A percentile compares a stretch with the other conserved stretches of the same genome.
phyloP scores from a whole-genome alignment of 192 early-diverging fungal species.

The Linnemannia elongata region DNA sequence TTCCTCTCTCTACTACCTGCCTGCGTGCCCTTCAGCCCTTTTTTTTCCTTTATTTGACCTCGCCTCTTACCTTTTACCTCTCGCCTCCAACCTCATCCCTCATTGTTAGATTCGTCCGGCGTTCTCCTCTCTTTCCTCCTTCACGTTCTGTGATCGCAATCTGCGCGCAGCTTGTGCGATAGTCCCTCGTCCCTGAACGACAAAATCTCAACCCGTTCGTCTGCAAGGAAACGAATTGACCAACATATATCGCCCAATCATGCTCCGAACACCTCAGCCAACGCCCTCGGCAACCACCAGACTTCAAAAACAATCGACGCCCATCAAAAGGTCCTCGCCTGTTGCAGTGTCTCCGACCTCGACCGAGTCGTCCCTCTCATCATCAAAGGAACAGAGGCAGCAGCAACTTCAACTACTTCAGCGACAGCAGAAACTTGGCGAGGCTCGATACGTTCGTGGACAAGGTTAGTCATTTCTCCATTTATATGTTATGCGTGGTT shows the following conservation, averaged over 20 bases:
- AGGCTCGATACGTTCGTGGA: slow-evolving; percentile 13
- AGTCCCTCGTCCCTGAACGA: slow-evolving; percentile 8
- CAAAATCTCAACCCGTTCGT: not conserved
- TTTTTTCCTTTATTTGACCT: not conserved
- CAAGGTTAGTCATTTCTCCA: slow-evolving; percentile 18
- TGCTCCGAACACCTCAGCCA: not conserved
- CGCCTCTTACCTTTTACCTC: not conserved
- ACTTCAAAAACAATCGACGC: not conserved
- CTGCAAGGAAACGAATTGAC: not conserved
- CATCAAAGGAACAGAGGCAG: slow-evolving; percentile 29
- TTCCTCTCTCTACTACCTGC: not conserved
- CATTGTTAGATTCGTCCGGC: not conserved
- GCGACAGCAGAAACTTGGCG: slow-evolving; percentile 35
- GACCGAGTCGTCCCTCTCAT: slow-evolving; percentile 16
- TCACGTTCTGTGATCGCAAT: not conserved
- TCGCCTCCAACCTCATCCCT: not conserved
- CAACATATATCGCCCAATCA: not conserved
- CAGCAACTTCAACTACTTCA: slow-evolving; percentile 40
- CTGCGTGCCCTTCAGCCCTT: not conserved
- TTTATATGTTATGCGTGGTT: not conserved
- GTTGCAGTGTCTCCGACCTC: slow-evolving; percentile 14
- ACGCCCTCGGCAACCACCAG: not conserved
- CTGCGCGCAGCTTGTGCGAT: not conserved
- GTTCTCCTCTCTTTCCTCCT: not conserved
- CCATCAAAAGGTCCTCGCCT: slow-evolving; percentile 21